Evolutionary conservation across 257 asterid genomes (phyloP).

Genomic region (Solanum tarijense): DNA sequence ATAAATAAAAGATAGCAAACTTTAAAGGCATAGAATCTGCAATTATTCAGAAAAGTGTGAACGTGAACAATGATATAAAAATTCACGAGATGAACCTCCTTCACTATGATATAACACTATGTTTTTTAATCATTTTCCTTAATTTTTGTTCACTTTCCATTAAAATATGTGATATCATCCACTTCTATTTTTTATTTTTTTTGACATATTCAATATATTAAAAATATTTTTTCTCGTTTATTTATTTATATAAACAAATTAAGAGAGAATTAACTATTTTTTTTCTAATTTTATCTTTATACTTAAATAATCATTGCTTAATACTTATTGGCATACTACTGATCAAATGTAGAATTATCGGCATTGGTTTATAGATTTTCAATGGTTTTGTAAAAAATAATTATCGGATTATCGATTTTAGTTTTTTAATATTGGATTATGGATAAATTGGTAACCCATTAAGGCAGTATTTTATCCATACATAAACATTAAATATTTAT

Average conservation of each 20-base stretch:
- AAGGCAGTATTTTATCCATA: no score
- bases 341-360: neutral
- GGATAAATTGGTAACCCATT: no score
- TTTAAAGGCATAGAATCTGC: neutral
- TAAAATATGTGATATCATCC: neutral
- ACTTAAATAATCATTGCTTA: neutral
- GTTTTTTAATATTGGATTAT: no score
- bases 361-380: neutral
- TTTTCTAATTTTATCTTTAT: neutral
- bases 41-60: neutral
- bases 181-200: neutral
- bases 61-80: neutral
- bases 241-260: neutral
- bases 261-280: neutral
- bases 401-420: neutral
- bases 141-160: neutral
- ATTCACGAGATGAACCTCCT: neutral
- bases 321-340: neutral
- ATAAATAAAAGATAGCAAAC: no score
- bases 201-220: neutral
- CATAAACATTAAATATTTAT: no score
- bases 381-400: neutral
- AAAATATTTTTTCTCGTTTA: neutral
- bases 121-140: neutral
- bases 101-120: neutral